These are phyloP conservation scores for Paramyrothecium sp. DNA, from an alignment of 2,329 filamentous ascomycete genomes.

Conservation along the genomic window DNA sequence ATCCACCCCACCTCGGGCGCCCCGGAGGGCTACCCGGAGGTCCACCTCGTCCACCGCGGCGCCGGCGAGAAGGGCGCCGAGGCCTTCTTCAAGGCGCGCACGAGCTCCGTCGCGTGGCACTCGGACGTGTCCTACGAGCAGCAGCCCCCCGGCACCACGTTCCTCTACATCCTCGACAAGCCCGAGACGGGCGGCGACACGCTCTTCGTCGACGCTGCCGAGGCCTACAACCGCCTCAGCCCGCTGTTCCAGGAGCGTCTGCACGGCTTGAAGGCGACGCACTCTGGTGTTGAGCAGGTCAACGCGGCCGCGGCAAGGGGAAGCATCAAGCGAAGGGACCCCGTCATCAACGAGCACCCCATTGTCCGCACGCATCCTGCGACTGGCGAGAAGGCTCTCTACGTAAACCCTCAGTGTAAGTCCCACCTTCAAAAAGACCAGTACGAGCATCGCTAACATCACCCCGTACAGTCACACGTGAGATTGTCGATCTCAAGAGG, in stretches of 20 bases:
- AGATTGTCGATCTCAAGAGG: conserved; percentile 80
- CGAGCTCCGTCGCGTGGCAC: conserved; percentile 85
- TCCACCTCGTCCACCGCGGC: conserved; percentile 77
- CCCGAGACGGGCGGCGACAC: conserved; percentile 82
- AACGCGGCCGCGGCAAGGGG: conserved; percentile 64
- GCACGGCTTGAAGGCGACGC: conserved; percentile 76
- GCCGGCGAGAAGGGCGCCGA: conserved; percentile 47
- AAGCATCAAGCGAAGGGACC: conserved; percentile 72
- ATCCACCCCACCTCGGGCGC: conserved; percentile 78
- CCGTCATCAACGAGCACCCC: conserved; percentile 72
- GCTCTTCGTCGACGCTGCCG: conserved; percentile 74
- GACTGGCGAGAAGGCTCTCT: conserved; percentile 82
- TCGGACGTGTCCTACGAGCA: conserved; percentile 84
- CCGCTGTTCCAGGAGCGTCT: conserved; percentile 76
- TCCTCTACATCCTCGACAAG: conserved; percentile 83
- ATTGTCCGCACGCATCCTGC: conserved; percentile 78
- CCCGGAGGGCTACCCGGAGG: conserved; percentile 69
- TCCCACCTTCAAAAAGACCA: conserved; percentile 4
- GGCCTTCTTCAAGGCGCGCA: conserved; percentile 64
- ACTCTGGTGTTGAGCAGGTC: conserved; percentile 81
- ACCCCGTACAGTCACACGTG: conserved; percentile 64
- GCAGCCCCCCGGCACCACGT: conserved; percentile 87
- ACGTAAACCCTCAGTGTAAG: conserved; percentile 79
- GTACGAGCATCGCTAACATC: neutral
- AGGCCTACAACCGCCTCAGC: conserved; percentile 79